Conservation (phyloP, 75 land plant genomes). For the Sequoia sempervirens region DNA sequence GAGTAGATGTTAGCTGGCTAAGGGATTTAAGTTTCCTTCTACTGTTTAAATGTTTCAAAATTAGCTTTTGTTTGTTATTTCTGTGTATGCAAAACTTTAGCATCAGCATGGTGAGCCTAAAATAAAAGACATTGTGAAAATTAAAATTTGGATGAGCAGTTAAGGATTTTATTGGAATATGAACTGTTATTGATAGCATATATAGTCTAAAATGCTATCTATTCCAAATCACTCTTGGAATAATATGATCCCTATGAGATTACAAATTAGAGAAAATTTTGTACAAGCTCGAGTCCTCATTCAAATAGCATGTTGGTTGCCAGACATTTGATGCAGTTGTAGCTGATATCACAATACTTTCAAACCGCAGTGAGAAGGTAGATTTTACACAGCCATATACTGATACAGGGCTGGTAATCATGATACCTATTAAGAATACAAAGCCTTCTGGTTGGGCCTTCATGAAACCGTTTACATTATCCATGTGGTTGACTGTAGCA, state of each 20-base stretch:
- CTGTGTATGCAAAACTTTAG: too few relatives aligned
- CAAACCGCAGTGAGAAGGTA: constrained; percentile 25
- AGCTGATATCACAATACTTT: constrained; percentile 46
- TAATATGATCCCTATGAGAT: too few relatives aligned
- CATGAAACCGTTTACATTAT: constrained; percentile 31
- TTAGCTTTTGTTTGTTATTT: too few relatives aligned
- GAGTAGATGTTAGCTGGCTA: too few relatives aligned
- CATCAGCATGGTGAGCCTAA: too few relatives aligned
- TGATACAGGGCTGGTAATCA: constrained; percentile 30
- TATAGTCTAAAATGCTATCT: background rate
- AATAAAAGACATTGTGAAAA: too few relatives aligned
- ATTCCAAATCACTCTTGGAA: too few relatives aligned
- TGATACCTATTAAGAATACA: constrained; percentile 33
- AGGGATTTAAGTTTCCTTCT: too few relatives aligned
- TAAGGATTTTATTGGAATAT: background rate
- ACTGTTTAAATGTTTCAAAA: too few relatives aligned
- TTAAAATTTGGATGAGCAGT: background rate
- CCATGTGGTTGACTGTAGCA: constrained; percentile 33
- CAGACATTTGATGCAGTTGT: constrained; percentile 55
- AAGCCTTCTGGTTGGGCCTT: constrained; percentile 31
- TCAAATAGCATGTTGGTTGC: background rate
- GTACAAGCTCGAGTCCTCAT: background rate
- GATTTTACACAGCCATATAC: constrained; percentile 47
- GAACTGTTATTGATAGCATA: background rate
- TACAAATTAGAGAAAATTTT: background rate